Evolutionary conservation across 2,329 filamentous ascomycete species (phyloP), one percentile per base, ranked within the genome.

Genomic region (Verticillium albo-atrum): DNA sequence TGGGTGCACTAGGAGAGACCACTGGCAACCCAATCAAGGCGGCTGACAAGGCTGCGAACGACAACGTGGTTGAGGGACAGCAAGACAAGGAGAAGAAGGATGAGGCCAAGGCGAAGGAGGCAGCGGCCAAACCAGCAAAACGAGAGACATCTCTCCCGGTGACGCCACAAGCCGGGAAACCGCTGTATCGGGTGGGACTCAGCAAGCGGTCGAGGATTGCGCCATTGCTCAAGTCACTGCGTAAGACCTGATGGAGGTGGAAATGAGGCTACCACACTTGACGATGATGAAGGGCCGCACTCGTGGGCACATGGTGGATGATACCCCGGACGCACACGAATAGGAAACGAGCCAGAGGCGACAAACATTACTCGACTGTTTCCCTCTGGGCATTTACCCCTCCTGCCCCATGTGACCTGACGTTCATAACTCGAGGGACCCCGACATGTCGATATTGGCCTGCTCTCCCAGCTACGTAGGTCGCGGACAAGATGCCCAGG

Each of bases 161-260:
- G 32, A 37, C 54, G 17, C 30, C 61, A 15, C 66, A 65, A 57
- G 63, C 59, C 6, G 63, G 66, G 15, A 80, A 77, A 61, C 78
- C 79, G 17, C 63, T 75, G 17, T 81, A 79, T 62, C 74, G 81
- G 17, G 80, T 84, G 58, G 81, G 81, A 3, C 68, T 83, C 63
- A 83, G 81, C 71, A 82, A 76, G 68, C 74, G 69, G 65, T 75
- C 75, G 20, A 74, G 77, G 60, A 82, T 84, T 61, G 79, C 81
- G 35, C 80, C 81, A 28, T 67, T 84, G 57, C 70, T 84, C 27
- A 83, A 83, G 68, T 74, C 74, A 25, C 63, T 83, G 57, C 76
- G 74, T 58, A 82, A 82, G 66, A 70, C 62, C 67, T 57, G 59
- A 61, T 47, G 23, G 27, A 12, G 25, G 17, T 23, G 51, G 37